These are phyloP conservation scores for Sphagnum fallax DNA, from an alignment of 228 moss, liverwort and hornwort genomes.

Conservation along the genomic window DNA sequence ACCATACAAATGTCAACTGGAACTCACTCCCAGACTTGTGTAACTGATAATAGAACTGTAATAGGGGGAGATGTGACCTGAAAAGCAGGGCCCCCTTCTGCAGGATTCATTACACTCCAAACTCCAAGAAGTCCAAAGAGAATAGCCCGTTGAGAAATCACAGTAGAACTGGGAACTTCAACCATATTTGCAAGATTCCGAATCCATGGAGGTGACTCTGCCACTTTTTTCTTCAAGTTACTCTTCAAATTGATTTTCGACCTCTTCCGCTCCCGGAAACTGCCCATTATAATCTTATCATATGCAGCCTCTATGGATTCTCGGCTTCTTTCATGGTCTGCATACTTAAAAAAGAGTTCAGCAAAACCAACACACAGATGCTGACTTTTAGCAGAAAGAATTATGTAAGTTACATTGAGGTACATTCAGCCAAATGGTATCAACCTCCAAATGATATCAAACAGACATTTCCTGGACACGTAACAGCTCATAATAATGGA, in stretches of 20 bases:
- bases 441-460: too few species aligned
- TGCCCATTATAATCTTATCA: constrained; percentile 94
- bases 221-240: constrained; percentile 79
- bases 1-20: too few species aligned
- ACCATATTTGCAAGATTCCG: constrained; percentile 57
- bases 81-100: constrained; percentile 90
- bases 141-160: constrained; percentile 64
- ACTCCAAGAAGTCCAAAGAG: constrained; percentile 70
- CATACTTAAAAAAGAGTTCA: constrained; percentile 22
- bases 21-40: too few species aligned
- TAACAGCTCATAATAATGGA: too few species aligned
- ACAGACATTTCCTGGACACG: too few species aligned
- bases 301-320: constrained; percentile 87
- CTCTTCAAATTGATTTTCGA: constrained; percentile 83
- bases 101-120: constrained; percentile 90
- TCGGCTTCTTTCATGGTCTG: constrained; percentile 68
- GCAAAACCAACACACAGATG: background rate
- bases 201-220: constrained; percentile 73
- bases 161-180: constrained; percentile 62
- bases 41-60: too few species aligned
- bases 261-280: constrained; percentile 71
- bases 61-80: constrained; percentile 29
- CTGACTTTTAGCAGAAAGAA: too few species aligned
- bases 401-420: too few species aligned
- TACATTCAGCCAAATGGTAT: too few species aligned